Base-by-base conservation (phyloP, 2,329 filamentous ascomycete species). In the Fusarium dimerum region DNA sequence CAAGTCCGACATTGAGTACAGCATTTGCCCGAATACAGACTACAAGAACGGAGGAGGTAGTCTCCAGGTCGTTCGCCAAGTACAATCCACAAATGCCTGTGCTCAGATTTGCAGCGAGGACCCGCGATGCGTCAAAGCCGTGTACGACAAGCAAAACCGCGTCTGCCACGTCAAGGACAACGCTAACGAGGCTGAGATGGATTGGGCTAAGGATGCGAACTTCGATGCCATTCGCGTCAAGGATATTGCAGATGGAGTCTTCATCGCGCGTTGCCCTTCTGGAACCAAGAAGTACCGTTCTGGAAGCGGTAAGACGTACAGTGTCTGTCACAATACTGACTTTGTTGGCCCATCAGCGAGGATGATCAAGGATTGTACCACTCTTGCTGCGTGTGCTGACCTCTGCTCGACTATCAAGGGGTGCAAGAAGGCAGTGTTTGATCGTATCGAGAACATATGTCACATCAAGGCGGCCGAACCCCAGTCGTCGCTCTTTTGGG, bases 391-490 rank as follows among this genome's bases (percentile, higher is more conserved):
- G 2, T 60, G 57, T 1, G 57, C 57, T 16, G 57, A 60, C 5
- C 43, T 57, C 10, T 60, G 57, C 47, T 55, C 57, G 8, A 49
- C 39, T 6, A 52, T 47, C 4, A 43, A 47, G 10, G 40, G 40
- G 3, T 60, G 57, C 13, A 55, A 32, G 2, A 60, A 60, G 18
- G 57, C 57, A 5, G 62, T 64, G 1, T 63, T 57, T 7, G 61
- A 64, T 41, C 15, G 54, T 47, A 43, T 47, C 47, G 43, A 59
- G 4, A 64, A 64, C 41, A 47, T 58, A 26, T 60, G 57, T 20
- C 57, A 60, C 3, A 54, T 60, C 17, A 60, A 60, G 15, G 56
- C 30, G 4, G 39, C 41, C 4, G 57, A 60, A 34, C 56, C 56
- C 38, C 29, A 48, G 26, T 20, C 41, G 1, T 57, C 57, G 2